These are phyloP conservation scores for Globisporangium cederbergense DNA, from an alignment of 352 stramenopile genomes.

Conservation along the genomic window DNA sequence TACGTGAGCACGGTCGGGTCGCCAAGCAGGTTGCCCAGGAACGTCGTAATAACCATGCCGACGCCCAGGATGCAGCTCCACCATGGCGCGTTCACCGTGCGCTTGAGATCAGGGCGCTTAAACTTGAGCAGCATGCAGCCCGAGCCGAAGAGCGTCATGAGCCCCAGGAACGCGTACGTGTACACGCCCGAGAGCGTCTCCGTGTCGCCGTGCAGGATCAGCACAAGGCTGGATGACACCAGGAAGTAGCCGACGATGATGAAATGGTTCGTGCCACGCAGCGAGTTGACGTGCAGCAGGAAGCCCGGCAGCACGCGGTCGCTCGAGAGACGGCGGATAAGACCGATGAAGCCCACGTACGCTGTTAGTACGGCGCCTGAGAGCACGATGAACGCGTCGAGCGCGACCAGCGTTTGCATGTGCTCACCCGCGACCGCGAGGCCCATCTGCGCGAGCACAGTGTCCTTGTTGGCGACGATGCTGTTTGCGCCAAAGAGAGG, in stretches of 20 bases:
- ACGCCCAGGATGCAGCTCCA: slow-evolving; percentile 83
- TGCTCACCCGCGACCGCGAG: slow-evolving; percentile 70
- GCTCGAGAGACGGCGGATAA: slow-evolving; percentile 90
- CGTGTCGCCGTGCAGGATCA: slow-evolving; percentile 90
- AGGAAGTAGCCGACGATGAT: slow-evolving; percentile 92
- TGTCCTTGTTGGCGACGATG: slow-evolving; percentile 85
- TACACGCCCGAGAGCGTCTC: slow-evolving; percentile 92
- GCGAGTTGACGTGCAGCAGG: slow-evolving; percentile 75
- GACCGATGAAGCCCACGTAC: slow-evolving; percentile 91
- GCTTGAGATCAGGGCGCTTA: slow-evolving; percentile 89
- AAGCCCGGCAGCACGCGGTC: slow-evolving; percentile 86
- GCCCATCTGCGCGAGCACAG: slow-evolving; percentile 90
- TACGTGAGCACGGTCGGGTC: slow-evolving; percentile 87
- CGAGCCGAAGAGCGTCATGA: slow-evolving; percentile 93
- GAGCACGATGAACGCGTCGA: slow-evolving; percentile 94
- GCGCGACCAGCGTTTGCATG: slow-evolving; percentile 73
- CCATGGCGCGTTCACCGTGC: slow-evolving; percentile 86
- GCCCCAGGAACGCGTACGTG: slow-evolving; percentile 93
- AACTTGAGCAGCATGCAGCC: slow-evolving; percentile 95
- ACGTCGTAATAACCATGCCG: slow-evolving; percentile 76
- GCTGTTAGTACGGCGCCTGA: slow-evolving; percentile 91
- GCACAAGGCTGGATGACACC: slow-evolving; percentile 83
- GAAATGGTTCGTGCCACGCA: slow-evolving; percentile 89
- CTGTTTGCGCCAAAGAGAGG: slow-evolving; percentile 68
- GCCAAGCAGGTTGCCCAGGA: slow-evolving; percentile 82